Evolutionary conservation across 352 stramenopile species (phyloP).

Genomic region (Pythium graminicola): DNA sequence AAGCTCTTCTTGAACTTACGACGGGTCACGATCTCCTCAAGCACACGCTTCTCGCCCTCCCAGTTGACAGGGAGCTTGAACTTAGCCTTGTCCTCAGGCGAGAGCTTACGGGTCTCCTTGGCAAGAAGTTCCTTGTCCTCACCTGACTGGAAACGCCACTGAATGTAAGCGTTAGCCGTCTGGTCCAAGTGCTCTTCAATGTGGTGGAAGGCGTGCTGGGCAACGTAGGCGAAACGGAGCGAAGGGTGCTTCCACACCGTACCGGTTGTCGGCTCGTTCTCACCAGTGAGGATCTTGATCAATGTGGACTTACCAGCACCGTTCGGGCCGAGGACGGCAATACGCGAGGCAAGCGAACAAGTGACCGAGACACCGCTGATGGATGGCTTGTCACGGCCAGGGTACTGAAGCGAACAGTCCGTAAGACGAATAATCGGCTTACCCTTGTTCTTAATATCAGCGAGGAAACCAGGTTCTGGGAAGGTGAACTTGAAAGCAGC

Average conservation of each 20-base stretch:
- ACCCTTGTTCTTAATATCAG: constrained; percentile 88
- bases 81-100: constrained; percentile 89
- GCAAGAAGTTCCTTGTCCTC: constrained; percentile 90
- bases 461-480: constrained; percentile 83
- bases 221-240: constrained; percentile 94
- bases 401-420: constrained; percentile 83
- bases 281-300: constrained; percentile 91
- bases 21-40: constrained; percentile 89
- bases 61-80: constrained; percentile 94
- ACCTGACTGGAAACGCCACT: constrained; percentile 94
- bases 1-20: constrained; percentile 93
- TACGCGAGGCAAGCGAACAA: constrained; percentile 72
- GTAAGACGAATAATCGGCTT: constrained; percentile 87
- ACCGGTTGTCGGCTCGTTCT: constrained; percentile 66
- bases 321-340: constrained; percentile 84
- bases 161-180: constrained; percentile 95
- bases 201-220: constrained; percentile 97
- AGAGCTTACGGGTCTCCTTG: constrained; percentile 89
- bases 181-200: constrained; percentile 96
- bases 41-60: constrained; percentile 85
- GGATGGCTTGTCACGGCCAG: constrained; percentile 64
- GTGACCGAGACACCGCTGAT: constrained; percentile 81
- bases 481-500: constrained; percentile 85
- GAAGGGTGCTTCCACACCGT: constrained; percentile 81
- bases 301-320: constrained; percentile 95